A percentile compares a stretch with the other conserved stretches of the same genome.
Conservation (phyloP, 2,329 filamentous ascomycete genomes). For the Scedosporium minutisporum region DNA sequence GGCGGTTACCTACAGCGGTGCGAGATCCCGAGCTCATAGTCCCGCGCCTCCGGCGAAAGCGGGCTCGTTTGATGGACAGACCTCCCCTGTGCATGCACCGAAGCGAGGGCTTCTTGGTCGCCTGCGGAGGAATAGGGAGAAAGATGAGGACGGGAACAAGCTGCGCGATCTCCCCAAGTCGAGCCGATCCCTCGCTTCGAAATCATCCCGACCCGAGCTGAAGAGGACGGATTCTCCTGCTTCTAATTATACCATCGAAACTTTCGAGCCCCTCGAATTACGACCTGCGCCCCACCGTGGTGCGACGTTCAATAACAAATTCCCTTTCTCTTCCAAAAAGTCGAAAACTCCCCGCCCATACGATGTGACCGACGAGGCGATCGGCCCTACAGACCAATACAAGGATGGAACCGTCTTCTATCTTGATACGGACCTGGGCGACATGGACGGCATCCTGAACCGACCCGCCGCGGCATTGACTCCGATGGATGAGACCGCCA, state of each 20-base stretch:
- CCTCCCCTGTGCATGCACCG: slow-evolving; percentile 46
- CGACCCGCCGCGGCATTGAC: slow-evolving; percentile 59
- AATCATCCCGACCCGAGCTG: slow-evolving; percentile 33
- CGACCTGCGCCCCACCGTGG: slow-evolving; percentile 19
- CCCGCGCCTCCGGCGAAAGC: slow-evolving; percentile 55
- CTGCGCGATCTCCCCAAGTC: slow-evolving; percentile 42
- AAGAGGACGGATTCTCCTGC: slow-evolving; percentile 6
- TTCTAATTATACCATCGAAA: slow-evolving; percentile 17
- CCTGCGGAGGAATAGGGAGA: slow-evolving; percentile 42
- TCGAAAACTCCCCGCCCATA: slow-evolving; percentile 32
- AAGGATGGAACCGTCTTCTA: slow-evolving; percentile 57
- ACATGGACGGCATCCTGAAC: slow-evolving; percentile 86
- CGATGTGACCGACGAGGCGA: slow-evolving; percentile 48
- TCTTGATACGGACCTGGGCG: slow-evolving; percentile 77
- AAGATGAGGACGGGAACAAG: slow-evolving; percentile 38
- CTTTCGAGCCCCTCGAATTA: slow-evolving; percentile 17
- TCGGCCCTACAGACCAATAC: slow-evolving; percentile 49
- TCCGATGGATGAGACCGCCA: slow-evolving; percentile 52
- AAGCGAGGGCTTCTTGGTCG: slow-evolving; percentile 43
- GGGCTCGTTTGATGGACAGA: slow-evolving; percentile 42
- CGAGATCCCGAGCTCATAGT: slow-evolving; percentile 59
- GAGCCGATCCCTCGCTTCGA: slow-evolving; percentile 40
- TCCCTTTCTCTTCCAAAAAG: slow-evolving; percentile 49
- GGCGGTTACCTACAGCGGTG: slow-evolving; percentile 31
- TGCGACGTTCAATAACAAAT: slow-evolving; percentile 52